phyloP scores from a whole-genome alignment of 257 asterid species.

The Coffea eugenioides region DNA sequence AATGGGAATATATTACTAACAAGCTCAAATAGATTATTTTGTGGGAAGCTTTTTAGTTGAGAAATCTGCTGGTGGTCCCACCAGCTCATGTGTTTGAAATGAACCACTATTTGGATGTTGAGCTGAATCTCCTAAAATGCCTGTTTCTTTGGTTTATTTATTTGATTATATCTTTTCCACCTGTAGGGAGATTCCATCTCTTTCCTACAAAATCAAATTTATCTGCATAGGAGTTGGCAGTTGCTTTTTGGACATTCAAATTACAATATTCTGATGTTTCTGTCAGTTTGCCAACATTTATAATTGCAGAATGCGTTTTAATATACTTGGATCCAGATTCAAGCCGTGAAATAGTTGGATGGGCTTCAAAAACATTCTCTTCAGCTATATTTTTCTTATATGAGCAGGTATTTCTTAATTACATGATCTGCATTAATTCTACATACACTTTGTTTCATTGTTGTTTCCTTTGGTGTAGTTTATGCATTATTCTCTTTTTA shows the following conservation, averaged over 20 bases:
- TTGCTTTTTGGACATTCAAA: not conserved
- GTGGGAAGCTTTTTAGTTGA: not conserved
- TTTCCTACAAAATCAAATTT: not conserved
- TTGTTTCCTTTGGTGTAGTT: slow-evolving; percentile 1
- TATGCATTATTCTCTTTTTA: not conserved
- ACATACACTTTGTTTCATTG: not conserved
- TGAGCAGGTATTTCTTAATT: slow-evolving; percentile 70
- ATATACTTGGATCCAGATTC: slow-evolving; percentile 95
- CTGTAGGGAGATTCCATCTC: not conserved
- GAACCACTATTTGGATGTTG: not conserved
- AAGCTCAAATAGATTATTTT: not conserved
- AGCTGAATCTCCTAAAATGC: not conserved
- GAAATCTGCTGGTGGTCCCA: not conserved
- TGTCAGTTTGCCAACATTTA: slow-evolving; percentile 98
- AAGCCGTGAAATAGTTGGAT: slow-evolving; percentile 69
- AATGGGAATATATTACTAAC: not conserved
- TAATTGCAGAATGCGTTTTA: slow-evolving; percentile 99
- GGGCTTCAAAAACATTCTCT: slow-evolving; percentile 91
- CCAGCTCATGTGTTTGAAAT: not conserved
- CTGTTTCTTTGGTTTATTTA: not conserved
- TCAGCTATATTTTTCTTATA: slow-evolving; percentile 87
- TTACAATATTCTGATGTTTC: slow-evolving; percentile 53
- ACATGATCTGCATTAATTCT: not conserved
- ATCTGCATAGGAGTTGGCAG: not conserved
- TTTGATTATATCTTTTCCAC: not conserved